Percentiles rank a stretch among this genome's conserved stretches.
These are phyloP conservation scores for Fusarium veterinarium DNA, from an alignment of 2,329 filamentous ascomycete species.

Conservation along the genomic window DNA sequence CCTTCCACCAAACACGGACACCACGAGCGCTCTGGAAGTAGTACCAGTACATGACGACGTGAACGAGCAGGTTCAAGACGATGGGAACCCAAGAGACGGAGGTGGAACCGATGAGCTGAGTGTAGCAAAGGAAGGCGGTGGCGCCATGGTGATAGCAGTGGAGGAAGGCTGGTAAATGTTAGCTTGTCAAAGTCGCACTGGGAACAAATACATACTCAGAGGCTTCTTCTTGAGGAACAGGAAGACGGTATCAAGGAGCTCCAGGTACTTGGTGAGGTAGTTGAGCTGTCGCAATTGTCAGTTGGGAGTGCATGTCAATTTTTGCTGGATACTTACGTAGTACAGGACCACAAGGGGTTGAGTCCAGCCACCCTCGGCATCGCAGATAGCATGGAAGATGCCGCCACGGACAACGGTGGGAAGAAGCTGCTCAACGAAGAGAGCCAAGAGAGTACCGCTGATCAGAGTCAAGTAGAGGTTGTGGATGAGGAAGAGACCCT, in stretches of 20 bases:
- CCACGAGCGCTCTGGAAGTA: constrained; percentile 99
- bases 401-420: constrained; percentile 84
- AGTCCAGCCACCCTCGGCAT: constrained; percentile 86
- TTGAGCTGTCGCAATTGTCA: constrained; percentile 73
- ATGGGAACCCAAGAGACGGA: constrained; percentile 96
- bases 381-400: constrained; percentile 90
- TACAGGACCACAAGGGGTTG: constrained; percentile 93
- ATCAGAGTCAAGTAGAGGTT: constrained; percentile 94
- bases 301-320: background rate
- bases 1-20: constrained; percentile 99
- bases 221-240: constrained; percentile 99
- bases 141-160: constrained; percentile 99
- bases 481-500: constrained; percentile 91
- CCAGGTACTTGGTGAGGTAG: constrained; percentile 98
- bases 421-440: constrained; percentile 92
- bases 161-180: constrained; percentile 77
- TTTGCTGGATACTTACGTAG: constrained; percentile 74
- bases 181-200: constrained; percentile 34
- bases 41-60: constrained; percentile 99
- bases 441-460: constrained; percentile 80
- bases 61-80: constrained; percentile 89
- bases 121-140: constrained; percentile 97
- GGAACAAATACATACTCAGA: constrained; percentile 63
- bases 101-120: constrained; percentile 91
- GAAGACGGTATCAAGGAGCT: constrained; percentile 95